A percentile compares a stretch with the other conserved stretches of the same genome.
phyloP scores from a whole-genome alignment of 805 yeast species.

The Teunomyces tritomae region DNA sequence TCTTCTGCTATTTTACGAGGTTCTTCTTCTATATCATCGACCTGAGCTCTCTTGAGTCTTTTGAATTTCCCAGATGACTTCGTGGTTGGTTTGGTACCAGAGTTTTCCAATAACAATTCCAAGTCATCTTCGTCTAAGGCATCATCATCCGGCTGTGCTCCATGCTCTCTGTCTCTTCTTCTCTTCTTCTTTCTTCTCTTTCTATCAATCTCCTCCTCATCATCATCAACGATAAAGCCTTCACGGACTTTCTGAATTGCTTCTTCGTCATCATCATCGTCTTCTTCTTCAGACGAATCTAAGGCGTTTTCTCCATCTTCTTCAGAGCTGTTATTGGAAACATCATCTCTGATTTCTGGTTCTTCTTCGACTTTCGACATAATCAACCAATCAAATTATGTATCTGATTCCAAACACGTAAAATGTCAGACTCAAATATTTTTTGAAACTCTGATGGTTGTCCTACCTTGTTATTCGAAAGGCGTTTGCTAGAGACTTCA shows the following conservation, averaged over 20 bases:
- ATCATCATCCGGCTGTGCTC: conserved; percentile 48
- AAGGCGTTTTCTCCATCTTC: conserved; percentile 40
- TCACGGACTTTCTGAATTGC: conserved; percentile 80
- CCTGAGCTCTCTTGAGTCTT: conserved; percentile 73
- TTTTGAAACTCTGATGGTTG: background rate
- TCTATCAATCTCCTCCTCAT: conserved; percentile 35
- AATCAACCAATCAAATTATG: conserved; percentile 6
- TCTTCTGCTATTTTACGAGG: conserved; percentile 27
- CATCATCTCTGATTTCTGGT: conserved; percentile 35
- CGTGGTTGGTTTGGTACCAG: conserved; percentile 60
- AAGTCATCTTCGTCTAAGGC: conserved; percentile 93
- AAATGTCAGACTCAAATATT: background rate
- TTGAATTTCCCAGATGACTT: conserved; percentile 56
- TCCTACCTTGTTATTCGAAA: conserved; percentile 3
- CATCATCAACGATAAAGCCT: conserved; percentile 93
- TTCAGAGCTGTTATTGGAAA: conserved; percentile 29
- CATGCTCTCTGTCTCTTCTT: conserved; percentile 29
- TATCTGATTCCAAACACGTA: conserved; percentile 3
- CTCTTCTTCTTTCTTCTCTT: conserved; percentile 40
- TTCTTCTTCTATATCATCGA: conserved; percentile 29
- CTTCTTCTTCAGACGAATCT: conserved; percentile 83
- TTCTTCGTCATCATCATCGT: conserved; percentile 83
- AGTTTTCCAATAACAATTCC: conserved; percentile 85
- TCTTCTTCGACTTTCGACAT: conserved; percentile 39
- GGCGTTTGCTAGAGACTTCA: background rate